Conservation (phyloP, 2,329 filamentous ascomycete species). For the Trematosphaeria pertusa region DNA sequence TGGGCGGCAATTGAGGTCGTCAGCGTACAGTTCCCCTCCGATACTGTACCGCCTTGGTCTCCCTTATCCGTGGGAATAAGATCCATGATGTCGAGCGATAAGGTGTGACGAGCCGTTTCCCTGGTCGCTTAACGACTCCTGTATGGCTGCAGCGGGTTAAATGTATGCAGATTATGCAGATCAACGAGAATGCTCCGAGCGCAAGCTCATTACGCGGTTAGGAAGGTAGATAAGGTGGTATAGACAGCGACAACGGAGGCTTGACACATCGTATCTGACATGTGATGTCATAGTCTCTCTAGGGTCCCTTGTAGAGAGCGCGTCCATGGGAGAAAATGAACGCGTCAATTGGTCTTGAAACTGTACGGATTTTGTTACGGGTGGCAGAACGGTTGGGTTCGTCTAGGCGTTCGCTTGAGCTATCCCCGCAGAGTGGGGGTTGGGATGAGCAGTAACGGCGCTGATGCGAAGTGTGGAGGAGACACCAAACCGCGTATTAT, state of each 20-base stretch:
- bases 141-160: background rate
- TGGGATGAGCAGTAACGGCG: too few species aligned
- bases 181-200: conserved; percentile 4
- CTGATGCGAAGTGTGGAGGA: too few species aligned
- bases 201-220: background rate
- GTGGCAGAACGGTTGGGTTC: too few species aligned
- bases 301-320: conserved; percentile 9
- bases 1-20: background rate
- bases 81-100: conserved; percentile 5
- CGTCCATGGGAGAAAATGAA: too few species aligned
- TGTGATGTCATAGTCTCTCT: background rate
- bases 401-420: too few species aligned
- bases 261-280: conserved; percentile 6
- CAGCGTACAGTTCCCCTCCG: background rate
- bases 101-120: conserved; percentile 3
- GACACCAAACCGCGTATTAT: too few species aligned
- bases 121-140: background rate
- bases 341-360: too few species aligned
- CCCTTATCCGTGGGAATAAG: background rate
- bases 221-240: conserved; percentile 15
- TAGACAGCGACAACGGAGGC: background rate
- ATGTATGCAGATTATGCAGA: background rate
- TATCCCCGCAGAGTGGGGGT: too few species aligned
- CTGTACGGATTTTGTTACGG: too few species aligned
- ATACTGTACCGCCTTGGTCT: background rate